A percentile compares a stretch with the other conserved stretches of the same genome.
Conservation (phyloP, 345 rosid species). For the Eucalyptus tenuipes region DNA sequence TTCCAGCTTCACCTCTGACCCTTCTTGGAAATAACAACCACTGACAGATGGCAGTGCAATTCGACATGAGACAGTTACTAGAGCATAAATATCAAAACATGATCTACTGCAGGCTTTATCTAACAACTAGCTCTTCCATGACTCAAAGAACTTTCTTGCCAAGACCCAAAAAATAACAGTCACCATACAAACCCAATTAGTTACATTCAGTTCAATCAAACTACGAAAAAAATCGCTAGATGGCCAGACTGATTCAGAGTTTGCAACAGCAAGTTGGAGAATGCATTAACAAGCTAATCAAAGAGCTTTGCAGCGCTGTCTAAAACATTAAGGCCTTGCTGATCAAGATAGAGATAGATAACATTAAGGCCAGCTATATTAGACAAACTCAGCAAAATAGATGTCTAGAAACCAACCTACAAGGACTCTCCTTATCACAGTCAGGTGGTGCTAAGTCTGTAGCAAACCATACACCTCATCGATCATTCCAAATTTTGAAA, state of each 20-base stretch:
- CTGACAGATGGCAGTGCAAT: constrained; percentile 14
- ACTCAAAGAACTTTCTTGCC: not conserved
- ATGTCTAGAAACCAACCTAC: not conserved
- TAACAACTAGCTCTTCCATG: not conserved
- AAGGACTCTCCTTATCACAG: not conserved
- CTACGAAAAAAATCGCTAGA: not conserved
- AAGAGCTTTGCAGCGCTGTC: not conserved
- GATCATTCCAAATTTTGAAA: not conserved
- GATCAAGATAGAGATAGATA: not conserved
- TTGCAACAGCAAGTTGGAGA: not conserved
- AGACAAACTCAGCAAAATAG: not conserved
- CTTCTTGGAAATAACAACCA: constrained; percentile 89
- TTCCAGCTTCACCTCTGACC: constrained; percentile 34
- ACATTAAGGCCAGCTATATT: not conserved
- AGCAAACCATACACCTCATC: not conserved
- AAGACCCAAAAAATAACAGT: not conserved
- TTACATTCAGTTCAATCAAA: not conserved
- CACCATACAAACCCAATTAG: not conserved
- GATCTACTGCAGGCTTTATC: not conserved
- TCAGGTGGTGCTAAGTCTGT: not conserved
- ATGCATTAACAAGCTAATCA: not conserved
- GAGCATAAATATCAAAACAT: not conserved
- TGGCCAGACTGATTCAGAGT: not conserved
- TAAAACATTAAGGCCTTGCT: not conserved
- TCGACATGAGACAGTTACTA: not conserved